Base-by-base conservation (phyloP, 83 land plant species). In the Diphasiastrum complanatum region DNA sequence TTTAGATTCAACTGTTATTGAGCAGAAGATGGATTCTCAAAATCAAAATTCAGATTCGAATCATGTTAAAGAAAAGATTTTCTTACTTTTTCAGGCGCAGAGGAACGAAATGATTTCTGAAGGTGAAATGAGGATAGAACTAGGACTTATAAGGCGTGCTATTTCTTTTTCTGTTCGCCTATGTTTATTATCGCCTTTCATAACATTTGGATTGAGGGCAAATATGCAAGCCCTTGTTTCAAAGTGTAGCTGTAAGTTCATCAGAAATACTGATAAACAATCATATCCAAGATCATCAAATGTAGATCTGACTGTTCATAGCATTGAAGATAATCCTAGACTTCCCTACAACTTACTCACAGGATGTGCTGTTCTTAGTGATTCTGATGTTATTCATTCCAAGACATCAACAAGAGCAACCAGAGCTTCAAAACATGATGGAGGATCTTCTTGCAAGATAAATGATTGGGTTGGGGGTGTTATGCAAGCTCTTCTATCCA, bases 1-100 rank as follows among this genome's bases (percentile, higher is more conserved):
- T 1, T 60, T 74, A 67, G 77, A 67, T 62, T 61, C 54, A 19
- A 20, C 67, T 40, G 72, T 73, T 25, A 61, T 68, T 56, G 35
- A 41, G 32, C 63, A 25, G 23, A 51, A 60, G 20, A 2, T 36
- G 14, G 18, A 12, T 28, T 38, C 40, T 34, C 57, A 32, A 54
- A 20, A 11, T 50, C 25, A 31, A 28, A 60, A 37, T 45, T 73
- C 40, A 14, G 29, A 14, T 18, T 43, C 30, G 10, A 64, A 4
- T 47, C 51, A 5, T 5, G 23, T 47, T 5, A 5, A 47, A 18
- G 51, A 18, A 18, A 18, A n/a, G 14, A n/a, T 47, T 47, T 47
- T 47, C 18, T 5, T 47, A 18, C 23, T 46, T 20, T 26, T 30
- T n/a, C n/a, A n/a, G n/a, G n/a, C n/a, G n/a, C n/a, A n/a, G n/a